phyloP scores from a whole-genome alignment of 2,329 filamentous ascomycete genomes.

The Neurospora sp. region DNA sequence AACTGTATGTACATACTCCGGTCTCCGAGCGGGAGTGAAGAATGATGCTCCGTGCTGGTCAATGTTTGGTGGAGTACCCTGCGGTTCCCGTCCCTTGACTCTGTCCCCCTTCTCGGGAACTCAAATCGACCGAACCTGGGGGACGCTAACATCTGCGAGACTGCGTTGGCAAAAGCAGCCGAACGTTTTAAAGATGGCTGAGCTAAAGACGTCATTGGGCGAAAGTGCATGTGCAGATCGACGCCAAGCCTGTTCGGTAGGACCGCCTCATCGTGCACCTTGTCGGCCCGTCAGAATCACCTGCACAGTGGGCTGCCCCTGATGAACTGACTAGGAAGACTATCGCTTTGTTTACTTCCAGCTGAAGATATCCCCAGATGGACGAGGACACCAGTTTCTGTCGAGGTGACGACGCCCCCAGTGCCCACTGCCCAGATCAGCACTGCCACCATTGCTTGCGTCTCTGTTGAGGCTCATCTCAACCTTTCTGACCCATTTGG shows the following conservation, averaged over 20 bases:
- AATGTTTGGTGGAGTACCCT: neutral
- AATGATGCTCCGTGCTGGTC: neutral
- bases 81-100: neutral
- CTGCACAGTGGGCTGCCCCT: neutral
- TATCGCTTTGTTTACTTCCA: neutral
- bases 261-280: neutral
- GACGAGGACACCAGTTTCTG: neutral
- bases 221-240: neutral
- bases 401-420: neutral
- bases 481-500: neutral
- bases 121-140: neutral
- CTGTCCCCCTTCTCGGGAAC: neutral
- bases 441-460: neutral
- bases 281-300: neutral
- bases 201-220: neutral
- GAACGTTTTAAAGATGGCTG: neutral
- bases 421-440: neutral
- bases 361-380: neutral
- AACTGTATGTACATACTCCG: neutral
- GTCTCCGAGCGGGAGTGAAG: neutral
- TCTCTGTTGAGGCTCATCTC: neutral
- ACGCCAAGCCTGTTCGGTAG: neutral
- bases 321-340: neutral
- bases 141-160: neutral
- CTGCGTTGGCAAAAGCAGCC: neutral